These are phyloP conservation scores for Pilatotrama ljubarskyi DNA, from an alignment of 768 basidiomycete genomes.

Conservation along the genomic window DNA sequence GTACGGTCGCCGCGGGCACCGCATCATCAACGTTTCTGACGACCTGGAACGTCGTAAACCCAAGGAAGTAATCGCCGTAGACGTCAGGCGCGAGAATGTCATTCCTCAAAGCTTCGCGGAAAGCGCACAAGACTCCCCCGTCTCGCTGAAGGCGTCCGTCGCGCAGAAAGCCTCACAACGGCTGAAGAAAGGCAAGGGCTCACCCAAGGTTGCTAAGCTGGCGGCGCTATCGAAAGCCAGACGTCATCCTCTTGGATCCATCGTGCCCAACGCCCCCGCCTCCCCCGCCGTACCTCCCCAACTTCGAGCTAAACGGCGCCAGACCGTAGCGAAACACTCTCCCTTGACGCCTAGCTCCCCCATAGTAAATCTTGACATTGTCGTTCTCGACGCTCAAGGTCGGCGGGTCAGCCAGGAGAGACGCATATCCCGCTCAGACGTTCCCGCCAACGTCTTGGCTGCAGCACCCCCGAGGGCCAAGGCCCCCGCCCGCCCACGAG, in stretches of 20 bases:
- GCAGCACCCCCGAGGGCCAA: not conserved
- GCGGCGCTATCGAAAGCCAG: conserved; percentile 12
- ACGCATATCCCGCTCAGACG: conserved; percentile 51
- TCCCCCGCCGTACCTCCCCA: conserved; percentile 38
- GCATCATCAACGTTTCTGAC: conserved; percentile 31
- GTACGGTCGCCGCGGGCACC: conserved; percentile 34
- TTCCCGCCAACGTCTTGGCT: conserved; percentile 38
- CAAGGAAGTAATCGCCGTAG: not conserved
- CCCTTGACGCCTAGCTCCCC: conserved; percentile 43
- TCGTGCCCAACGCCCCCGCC: conserved; percentile 38
- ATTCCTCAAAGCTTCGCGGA: not conserved
- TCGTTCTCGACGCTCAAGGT: conserved; percentile 63
- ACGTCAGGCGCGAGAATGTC: conserved; percentile 6
- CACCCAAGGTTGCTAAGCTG: conserved; percentile 20
- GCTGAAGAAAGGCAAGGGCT: conserved; percentile 11
- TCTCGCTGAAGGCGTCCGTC: not conserved
- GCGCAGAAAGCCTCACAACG: not conserved
- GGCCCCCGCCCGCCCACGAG: not conserved
- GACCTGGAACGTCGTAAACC: conserved; percentile 12
- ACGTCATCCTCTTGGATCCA: conserved; percentile 44
- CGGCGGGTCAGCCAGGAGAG: conserved; percentile 58
- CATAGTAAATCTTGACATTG: conserved; percentile 64
- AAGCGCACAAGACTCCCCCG: not conserved
- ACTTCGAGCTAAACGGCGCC: conserved; percentile 30
- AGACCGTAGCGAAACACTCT: conserved; percentile 11